These are phyloP conservation scores for Byssochlamys sp. DNA, from an alignment of 2,329 filamentous ascomycete genomes.

Conservation along the genomic window DNA sequence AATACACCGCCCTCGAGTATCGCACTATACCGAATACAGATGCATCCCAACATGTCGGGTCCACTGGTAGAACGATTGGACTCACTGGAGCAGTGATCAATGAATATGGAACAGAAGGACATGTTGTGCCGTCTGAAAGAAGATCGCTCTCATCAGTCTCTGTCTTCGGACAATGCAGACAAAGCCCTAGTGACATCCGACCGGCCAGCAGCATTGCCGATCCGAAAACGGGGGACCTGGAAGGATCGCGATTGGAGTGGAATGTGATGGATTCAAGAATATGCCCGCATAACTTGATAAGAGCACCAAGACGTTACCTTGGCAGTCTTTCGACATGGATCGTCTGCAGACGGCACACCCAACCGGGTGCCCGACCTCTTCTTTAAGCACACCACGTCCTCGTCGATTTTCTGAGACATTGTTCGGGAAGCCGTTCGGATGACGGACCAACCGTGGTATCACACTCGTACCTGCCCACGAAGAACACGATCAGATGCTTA, in stretches of 20 bases:
- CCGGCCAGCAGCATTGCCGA: not conserved
- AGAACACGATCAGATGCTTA: not conserved
- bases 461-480: not conserved
- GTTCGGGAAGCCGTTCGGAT: not conserved
- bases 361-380: not conserved
- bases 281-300: not conserved
- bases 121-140: too few relatives aligned
- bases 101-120: too few relatives aligned
- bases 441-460: not conserved
- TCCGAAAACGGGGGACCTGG: not conserved
- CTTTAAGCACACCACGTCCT: not conserved
- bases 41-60: too few relatives aligned
- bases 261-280: not conserved
- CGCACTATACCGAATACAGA: too few relatives aligned
- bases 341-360: not conserved
- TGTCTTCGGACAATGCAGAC: too few relatives aligned
- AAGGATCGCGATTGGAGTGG: not conserved
- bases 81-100: too few relatives aligned
- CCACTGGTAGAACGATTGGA: too few relatives aligned
- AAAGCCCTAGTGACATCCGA: not conserved
- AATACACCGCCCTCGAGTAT: too few relatives aligned
- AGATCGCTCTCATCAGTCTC: too few relatives aligned
- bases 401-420: not conserved
- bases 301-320: not conserved
- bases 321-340: not conserved